A percentile compares a stretch with the other conserved stretches of the same genome.
Evolutionary conservation across 2,329 filamentous ascomycete genomes (phyloP).

Genomic region (Alternaria hordeiaustralica): DNA sequence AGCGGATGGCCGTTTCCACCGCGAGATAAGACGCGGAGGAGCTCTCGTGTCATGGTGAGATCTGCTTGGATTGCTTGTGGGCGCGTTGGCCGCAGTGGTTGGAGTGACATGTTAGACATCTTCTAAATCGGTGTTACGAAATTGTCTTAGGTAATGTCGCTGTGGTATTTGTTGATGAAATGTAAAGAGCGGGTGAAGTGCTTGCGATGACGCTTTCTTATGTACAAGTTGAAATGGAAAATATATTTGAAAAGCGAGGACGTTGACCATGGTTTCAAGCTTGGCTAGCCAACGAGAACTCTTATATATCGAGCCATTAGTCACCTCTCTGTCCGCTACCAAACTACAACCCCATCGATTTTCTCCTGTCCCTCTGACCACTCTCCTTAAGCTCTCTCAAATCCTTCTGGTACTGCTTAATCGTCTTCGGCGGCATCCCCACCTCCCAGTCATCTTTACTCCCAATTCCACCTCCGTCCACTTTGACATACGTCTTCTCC

Average conservation of each 20-base stretch:
- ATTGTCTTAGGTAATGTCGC: background rate
- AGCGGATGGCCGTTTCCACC: background rate
- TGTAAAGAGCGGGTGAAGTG: background rate
- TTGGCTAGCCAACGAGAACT: background rate
- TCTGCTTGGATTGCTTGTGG: background rate
- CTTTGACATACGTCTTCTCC: background rate
- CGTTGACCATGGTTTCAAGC: background rate
- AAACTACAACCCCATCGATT: no score
- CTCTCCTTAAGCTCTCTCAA: background rate
- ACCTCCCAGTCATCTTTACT: background rate
- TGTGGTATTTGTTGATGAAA: background rate
- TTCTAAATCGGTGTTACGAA: background rate
- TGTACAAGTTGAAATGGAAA: background rate
- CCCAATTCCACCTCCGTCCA: background rate
- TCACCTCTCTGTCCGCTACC: background rate
- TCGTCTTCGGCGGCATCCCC: background rate
- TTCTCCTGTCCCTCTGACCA: no score
- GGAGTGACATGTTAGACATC: background rate
- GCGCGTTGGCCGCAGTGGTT: background rate
- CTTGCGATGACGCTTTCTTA: background rate
- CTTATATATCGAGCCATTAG: background rate
- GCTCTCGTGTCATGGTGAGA: background rate
- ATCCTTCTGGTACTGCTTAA: background rate
- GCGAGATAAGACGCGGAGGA: background rate
- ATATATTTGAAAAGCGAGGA: background rate